Percentiles rank a stretch among this genome's conserved stretches.
Evolutionary conservation across 2,329 filamentous ascomycete species (phyloP).

Genomic region (Phialemonium atrogriseum): DNA sequence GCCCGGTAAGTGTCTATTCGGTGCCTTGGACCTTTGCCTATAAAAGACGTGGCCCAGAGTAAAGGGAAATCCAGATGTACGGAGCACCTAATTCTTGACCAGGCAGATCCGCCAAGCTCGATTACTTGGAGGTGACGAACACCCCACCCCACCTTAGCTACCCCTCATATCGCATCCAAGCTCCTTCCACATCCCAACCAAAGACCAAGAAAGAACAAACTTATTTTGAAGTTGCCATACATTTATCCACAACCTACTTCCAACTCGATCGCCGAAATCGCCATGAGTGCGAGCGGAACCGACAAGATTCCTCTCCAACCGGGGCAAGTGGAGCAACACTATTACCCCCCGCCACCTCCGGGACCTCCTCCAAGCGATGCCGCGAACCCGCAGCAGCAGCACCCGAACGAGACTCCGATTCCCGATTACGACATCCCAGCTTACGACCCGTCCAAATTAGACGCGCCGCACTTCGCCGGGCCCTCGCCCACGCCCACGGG

Average conservation of each 20-base stretch:
- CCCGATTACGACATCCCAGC: constrained; percentile 16
- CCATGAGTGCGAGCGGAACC: constrained; percentile 7
- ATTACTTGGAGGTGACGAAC: too few relatives aligned
- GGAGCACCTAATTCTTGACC: too few relatives aligned
- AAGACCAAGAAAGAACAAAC: constrained; percentile 1
- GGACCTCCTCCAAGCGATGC: constrained; percentile 16
- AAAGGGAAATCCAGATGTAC: too few relatives aligned
- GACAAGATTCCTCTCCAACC: constrained; percentile 8
- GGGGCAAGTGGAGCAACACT: too few relatives aligned
- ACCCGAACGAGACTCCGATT: constrained; percentile 16
- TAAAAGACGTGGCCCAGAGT: too few relatives aligned
- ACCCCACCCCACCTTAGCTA: too few relatives aligned
- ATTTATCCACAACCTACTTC: not conserved
- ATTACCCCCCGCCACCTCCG: constrained; percentile 18
- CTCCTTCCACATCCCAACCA: too few relatives aligned
- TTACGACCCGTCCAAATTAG: constrained; percentile 13
- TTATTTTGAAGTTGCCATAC: too few relatives aligned
- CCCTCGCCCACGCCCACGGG: constrained; percentile 5
- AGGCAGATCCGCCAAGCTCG: too few relatives aligned
- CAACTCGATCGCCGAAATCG: not conserved
- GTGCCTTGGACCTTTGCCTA: too few relatives aligned
- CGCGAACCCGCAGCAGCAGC: constrained; percentile 11
- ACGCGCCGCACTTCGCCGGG: constrained; percentile 14
- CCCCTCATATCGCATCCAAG: too few relatives aligned
- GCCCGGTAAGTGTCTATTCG: too few relatives aligned